phyloP scores from a whole-genome alignment of 257 asterid species.

The Datura wrightii region DNA sequence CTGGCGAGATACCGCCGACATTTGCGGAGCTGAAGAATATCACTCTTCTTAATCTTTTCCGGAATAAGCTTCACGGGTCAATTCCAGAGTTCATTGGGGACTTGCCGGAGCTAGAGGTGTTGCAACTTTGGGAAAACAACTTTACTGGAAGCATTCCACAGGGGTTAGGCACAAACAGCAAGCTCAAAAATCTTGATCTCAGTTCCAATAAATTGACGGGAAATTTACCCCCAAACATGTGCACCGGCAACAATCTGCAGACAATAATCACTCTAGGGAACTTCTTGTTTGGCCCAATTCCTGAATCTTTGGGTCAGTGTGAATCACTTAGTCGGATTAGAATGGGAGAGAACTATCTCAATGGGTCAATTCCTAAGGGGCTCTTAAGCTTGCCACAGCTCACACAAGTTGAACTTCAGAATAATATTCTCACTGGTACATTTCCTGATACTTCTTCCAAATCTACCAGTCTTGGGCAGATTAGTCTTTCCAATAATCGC shows the following conservation, averaged over 20 bases:
- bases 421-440: constrained; percentile 74
- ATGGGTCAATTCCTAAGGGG: constrained; percentile 85
- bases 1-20: constrained; percentile 75
- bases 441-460: constrained; percentile 59
- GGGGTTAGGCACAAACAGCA: constrained; percentile 73
- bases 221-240: constrained; percentile 70
- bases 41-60: constrained; percentile 79
- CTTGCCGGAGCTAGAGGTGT: constrained; percentile 75
- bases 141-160: constrained; percentile 89
- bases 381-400: constrained; percentile 75
- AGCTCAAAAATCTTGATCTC: constrained; percentile 68
- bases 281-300: constrained; percentile 86
- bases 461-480: constrained; percentile 72
- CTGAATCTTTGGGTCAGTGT: constrained; percentile 79
- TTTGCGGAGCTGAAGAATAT: constrained; percentile 73
- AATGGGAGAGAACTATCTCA: constrained; percentile 88
- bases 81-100: constrained; percentile 87
- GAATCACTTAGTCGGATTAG: constrained; percentile 73
- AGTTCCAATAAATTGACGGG: constrained; percentile 94
- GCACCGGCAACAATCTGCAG: constrained; percentile 65
- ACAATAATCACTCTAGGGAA: constrained; percentile 81
- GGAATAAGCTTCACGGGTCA: constrained; percentile 88
- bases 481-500: constrained; percentile 83
- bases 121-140: constrained; percentile 95
- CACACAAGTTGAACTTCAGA: constrained; percentile 87